Percentiles rank a stretch among this genome's conserved stretches.
Conservation (phyloP, 441 rosid species). For the Macaranga tanarius region DNA sequence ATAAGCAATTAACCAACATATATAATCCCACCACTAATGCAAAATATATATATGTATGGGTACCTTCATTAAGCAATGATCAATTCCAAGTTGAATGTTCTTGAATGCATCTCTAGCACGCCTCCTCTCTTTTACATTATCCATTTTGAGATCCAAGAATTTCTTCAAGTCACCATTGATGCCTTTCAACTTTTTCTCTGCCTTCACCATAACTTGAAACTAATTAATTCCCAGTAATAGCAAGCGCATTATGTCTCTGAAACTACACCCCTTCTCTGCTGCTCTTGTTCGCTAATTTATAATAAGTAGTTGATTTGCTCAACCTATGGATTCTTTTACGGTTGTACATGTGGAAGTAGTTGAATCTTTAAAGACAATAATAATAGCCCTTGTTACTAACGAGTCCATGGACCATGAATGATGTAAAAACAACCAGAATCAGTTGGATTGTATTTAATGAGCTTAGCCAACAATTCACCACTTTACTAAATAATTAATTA, state of each 20-base stretch:
- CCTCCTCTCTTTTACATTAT: slow-evolving; percentile 61
- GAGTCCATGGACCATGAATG: no score
- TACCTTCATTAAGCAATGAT: slow-evolving; percentile 86
- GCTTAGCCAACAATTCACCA: no score
- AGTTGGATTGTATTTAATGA: background rate
- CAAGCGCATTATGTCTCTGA: background rate
- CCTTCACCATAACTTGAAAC: slow-evolving; percentile 9
- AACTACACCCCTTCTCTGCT: background rate
- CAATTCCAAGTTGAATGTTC: slow-evolving; percentile 61
- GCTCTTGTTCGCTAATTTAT: background rate
- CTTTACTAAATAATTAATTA: no score
- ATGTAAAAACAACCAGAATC: no score
- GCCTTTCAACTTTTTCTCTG: slow-evolving; percentile 10
- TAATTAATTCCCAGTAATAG: no score
- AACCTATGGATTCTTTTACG: no score
- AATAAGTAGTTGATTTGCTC: background rate
- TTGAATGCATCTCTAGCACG: slow-evolving; percentile 68
- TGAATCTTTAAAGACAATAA: background rate
- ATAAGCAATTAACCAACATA: background rate
- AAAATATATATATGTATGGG: background rate
- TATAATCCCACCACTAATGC: background rate
- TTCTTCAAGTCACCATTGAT: slow-evolving; percentile 44
- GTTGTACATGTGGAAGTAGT: background rate
- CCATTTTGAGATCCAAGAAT: slow-evolving; percentile 55
- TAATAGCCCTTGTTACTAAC: background rate